Evolutionary conservation across 805 yeast genomes (phyloP).

Genomic region (Starmerella cellae): DNA sequence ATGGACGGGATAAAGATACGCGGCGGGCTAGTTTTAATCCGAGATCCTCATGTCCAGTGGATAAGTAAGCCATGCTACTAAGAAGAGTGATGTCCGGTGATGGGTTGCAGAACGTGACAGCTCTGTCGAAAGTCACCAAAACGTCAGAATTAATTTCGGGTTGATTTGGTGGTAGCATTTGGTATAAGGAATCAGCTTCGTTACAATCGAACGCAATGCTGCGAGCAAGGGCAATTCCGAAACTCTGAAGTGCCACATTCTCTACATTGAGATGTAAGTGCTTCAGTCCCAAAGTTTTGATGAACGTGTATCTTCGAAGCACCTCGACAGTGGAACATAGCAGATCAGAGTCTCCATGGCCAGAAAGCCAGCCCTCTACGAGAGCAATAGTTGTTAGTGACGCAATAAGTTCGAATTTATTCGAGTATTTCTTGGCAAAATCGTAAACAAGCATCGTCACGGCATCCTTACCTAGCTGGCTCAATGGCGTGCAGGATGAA

Average conservation of each 20-base stretch:
- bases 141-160: background rate
- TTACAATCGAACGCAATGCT: background rate
- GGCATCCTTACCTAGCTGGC: conserved; percentile 15
- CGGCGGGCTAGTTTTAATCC: conserved; percentile 6
- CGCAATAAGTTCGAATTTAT: conserved; percentile 6
- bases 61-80: conserved; percentile 8
- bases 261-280: conserved; percentile 1
- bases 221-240: conserved; percentile 9
- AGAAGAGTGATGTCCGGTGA: conserved; percentile 3
- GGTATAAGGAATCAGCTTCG: background rate
- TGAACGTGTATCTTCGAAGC: conserved; percentile 6
- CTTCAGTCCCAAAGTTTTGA: conserved; percentile 3
- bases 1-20: conserved; percentile 9
- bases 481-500: conserved; percentile 1
- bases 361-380: conserved; percentile 18
- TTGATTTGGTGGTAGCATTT: conserved; percentile 2
- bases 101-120: background rate
- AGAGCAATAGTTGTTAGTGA: conserved; percentile 13
- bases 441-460: conserved; percentile 11
- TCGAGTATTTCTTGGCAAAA: conserved; percentile 7
- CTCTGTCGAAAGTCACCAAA: background rate
- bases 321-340: conserved; percentile 5
- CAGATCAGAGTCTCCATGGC: conserved; percentile 4
- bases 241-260: conserved; percentile 2
- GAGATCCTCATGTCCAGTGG: conserved; percentile 1